Conservation (phyloP, 129 eudicot species). For the Scalesia atractyloides region DNA sequence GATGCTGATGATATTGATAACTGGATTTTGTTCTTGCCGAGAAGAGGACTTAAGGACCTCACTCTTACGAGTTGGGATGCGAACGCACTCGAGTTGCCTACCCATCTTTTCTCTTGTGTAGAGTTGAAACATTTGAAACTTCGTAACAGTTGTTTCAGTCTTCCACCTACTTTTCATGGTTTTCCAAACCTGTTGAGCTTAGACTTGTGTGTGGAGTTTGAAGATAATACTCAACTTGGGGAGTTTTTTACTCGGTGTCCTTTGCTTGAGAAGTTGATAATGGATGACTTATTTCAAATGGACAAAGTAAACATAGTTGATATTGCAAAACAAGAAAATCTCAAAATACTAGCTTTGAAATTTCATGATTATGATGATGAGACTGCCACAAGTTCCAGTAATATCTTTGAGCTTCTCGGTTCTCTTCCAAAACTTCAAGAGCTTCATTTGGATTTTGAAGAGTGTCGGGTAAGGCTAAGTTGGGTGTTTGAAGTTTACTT, state of each 20-base stretch:
- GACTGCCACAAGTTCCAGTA: not conserved
- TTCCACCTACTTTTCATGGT: not conserved
- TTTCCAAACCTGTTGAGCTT: slow-evolving; percentile 19
- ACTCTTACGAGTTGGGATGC: not conserved
- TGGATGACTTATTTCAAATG: not conserved
- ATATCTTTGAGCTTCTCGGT: not conserved
- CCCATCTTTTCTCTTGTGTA: not conserved
- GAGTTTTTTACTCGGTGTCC: slow-evolving; percentile 1
- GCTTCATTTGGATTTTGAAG: not conserved
- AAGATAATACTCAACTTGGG: not conserved
- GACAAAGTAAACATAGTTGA: not conserved
- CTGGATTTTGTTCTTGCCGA: slow-evolving; percentile 6
- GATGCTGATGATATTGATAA: not conserved
- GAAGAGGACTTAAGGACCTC: slow-evolving; percentile 7
- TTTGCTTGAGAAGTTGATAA: not conserved
- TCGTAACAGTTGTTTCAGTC: not conserved
- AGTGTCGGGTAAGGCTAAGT: not conserved
- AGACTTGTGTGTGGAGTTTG: not conserved
- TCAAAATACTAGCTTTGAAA: not conserved
- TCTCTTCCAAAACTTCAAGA: not conserved
- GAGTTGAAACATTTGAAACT: not conserved
- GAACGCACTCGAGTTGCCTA: not conserved
- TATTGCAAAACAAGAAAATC: slow-evolving; percentile 11
- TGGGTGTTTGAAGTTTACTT: too few species aligned
- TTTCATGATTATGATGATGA: not conserved